Conservation (phyloP, 1,284 basidiomycete genomes). For the Ceratobasidium theobromae region DNA sequence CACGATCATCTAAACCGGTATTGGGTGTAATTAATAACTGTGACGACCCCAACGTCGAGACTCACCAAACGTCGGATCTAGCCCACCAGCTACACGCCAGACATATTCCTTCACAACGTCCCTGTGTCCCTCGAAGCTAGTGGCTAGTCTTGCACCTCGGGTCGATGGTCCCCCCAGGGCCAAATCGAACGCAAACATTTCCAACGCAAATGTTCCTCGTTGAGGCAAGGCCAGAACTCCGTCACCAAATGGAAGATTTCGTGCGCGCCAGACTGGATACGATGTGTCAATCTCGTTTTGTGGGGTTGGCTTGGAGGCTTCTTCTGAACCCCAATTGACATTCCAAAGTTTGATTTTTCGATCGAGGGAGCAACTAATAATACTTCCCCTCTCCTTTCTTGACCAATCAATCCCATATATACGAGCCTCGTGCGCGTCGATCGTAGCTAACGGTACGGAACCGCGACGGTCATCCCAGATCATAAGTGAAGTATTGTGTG, state of each 20-base stretch:
- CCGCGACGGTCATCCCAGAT: constrained; percentile 86
- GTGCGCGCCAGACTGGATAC: constrained; percentile 93
- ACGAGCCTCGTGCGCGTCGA: constrained; percentile 81
- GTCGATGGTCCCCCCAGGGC: constrained; percentile 39
- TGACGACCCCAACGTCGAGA: background rate
- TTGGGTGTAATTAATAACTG: too few relatives aligned
- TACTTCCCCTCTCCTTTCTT: constrained; percentile 65
- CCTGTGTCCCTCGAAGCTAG: constrained; percentile 85
- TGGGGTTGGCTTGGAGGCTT: constrained; percentile 11
- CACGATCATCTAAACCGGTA: constrained; percentile 59
- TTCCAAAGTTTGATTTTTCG: constrained; percentile 89
- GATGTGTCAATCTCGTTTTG: constrained; percentile 60
- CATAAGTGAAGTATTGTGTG: constrained; percentile 78
- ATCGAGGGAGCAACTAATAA: constrained; percentile 91
- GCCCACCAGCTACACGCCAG: constrained; percentile 70
- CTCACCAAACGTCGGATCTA: constrained; percentile 41
- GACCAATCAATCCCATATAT: constrained; percentile 98
- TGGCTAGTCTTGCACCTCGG: constrained; percentile 53
- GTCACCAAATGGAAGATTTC: constrained; percentile 88
- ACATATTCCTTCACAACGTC: constrained; percentile 99
- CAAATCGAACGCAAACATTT: constrained; percentile 60
- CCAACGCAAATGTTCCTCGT: constrained; percentile 78
- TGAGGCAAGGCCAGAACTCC: constrained; percentile 91
- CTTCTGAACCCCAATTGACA: constrained; percentile 40
- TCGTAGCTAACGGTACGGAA: constrained; percentile 73